phyloP scores from a whole-genome alignment of 192 early-diverging fungal species.

The Irineochytrium annulatum region DNA sequence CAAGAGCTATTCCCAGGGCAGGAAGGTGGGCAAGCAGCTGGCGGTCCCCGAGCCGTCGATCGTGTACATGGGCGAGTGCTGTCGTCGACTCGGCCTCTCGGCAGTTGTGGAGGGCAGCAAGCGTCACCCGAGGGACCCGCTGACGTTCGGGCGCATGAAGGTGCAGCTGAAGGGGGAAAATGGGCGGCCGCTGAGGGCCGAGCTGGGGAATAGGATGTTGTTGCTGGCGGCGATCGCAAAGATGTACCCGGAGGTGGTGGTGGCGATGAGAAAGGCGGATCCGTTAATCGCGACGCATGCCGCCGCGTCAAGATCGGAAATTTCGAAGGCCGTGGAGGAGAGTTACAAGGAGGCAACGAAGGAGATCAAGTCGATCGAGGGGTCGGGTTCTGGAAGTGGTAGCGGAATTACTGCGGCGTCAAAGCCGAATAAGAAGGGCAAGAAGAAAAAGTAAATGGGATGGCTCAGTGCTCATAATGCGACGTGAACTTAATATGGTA shows the following conservation, averaged over 20 bases:
- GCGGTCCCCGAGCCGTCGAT: conserved; percentile 23
- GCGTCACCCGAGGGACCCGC: conserved; percentile 44
- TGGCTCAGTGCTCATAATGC: too few relatives aligned
- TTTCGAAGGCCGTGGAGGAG: conserved; percentile 16
- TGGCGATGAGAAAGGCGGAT: conserved; percentile 21
- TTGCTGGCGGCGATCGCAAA: conserved; percentile 28
- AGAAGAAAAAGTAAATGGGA: conserved; percentile 29
- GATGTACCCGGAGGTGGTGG: conserved; percentile 15
- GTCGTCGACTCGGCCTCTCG: conserved; percentile 18
- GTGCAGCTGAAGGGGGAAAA: conserved; percentile 22
- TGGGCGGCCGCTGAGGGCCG: conserved; percentile 12
- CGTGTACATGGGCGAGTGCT: conserved; percentile 36
- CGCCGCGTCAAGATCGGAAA: conserved; percentile 27
- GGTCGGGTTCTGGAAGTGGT: background rate
- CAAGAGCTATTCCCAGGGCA: conserved; percentile 13
- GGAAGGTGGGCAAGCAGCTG: conserved; percentile 8
- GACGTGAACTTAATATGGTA: too few relatives aligned
- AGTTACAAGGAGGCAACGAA: conserved; percentile 18
- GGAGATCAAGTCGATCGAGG: background rate
- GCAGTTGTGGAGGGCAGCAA: conserved; percentile 28
- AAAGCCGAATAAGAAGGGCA: conserved; percentile 24
- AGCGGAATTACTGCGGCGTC: too few relatives aligned
- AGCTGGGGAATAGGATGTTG: conserved; percentile 19
- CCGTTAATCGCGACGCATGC: conserved; percentile 17
- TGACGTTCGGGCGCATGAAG: conserved; percentile 35